Evolutionary conservation across 805 yeast genomes (phyloP), one percentile per base, ranked within the genome.

Genomic region (Candida odintsovae): DNA sequence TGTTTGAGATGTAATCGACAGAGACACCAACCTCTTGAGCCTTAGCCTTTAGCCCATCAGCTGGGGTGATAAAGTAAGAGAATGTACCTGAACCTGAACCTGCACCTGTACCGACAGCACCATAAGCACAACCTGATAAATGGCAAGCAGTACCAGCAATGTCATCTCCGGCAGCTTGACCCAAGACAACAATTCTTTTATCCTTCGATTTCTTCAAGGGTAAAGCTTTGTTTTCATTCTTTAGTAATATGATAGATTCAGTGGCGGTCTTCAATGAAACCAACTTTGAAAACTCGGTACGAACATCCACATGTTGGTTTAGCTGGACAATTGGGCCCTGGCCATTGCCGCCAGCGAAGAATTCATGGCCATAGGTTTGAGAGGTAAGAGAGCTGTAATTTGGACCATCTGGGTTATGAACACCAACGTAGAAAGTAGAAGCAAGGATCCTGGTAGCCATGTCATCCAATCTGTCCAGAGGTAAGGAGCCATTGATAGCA

Each of bases 11-110:
- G 45, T 59, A 69, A 48, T 76, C 76, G 3, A 70, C 68, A 3
- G 65, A 55, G 47, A 75, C 69, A 8, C 72, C 73, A 41, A 63
- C 59, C 38, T 65, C 66, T 21, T 63, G 57, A 8, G 81, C 79
- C 48, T 67, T 64, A 23, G 58, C 57, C 6, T 70, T 62, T 31
- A 80, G 70, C 6, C 78, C 82, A 51, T 77, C 80, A 50, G 68
- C 68, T 1, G 84, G 83, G 6, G 82, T 70, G 19, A 75, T 65
- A 12, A 76, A 72, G 54, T 65, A 75, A 1, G 79, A 76, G 46
- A 73, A 74, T 49, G 68, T 71, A 25, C 73, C 80, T 3, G 80
- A 67, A 2, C 82, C 79, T 4, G 84, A 78, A 1, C 84, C 86
- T 77, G 83, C 76, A 18, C 38, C 38, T 4, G 38, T 18, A 18